Percentiles rank a stretch among this genome's conserved stretches.
phyloP scores from a whole-genome alignment of 495 filamentous ascomycete genomes.

The Apiosordaria backusii region DNA sequence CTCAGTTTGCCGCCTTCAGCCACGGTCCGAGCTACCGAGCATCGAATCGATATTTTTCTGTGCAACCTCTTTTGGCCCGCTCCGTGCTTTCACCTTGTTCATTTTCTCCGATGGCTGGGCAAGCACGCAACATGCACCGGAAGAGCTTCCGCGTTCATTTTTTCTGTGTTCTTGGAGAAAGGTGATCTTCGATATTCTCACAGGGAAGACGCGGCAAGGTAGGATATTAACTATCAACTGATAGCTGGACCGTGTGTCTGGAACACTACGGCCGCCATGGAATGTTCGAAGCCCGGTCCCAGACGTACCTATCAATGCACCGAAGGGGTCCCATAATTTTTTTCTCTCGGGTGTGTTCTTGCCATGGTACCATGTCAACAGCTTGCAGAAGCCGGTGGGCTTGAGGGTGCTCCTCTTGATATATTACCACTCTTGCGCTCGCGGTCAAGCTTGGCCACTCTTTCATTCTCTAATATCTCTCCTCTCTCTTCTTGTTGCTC shows the following conservation, averaged over 20 bases:
- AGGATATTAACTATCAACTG: background rate
- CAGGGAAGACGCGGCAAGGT: background rate
- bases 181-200: background rate
- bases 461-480: background rate
- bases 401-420: background rate
- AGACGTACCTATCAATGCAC: conserved; percentile 2
- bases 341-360: background rate
- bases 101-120: background rate
- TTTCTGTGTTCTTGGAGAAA: background rate
- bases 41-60: background rate
- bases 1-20: background rate
- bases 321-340: background rate
- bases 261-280: background rate
- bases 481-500: background rate
- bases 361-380: background rate
- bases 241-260: conserved; percentile 4
- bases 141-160: background rate
- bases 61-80: conserved; percentile 1
- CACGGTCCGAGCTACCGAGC: conserved; percentile 11
- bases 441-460: background rate
- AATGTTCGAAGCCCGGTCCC: background rate
- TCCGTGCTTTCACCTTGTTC: background rate
- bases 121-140: background rate
- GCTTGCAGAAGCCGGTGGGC: background rate
- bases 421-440: conserved; percentile 25